Conservation (phyloP, 192 early-diverging fungal genomes). For the Rhizoclosmatium sp. region DNA sequence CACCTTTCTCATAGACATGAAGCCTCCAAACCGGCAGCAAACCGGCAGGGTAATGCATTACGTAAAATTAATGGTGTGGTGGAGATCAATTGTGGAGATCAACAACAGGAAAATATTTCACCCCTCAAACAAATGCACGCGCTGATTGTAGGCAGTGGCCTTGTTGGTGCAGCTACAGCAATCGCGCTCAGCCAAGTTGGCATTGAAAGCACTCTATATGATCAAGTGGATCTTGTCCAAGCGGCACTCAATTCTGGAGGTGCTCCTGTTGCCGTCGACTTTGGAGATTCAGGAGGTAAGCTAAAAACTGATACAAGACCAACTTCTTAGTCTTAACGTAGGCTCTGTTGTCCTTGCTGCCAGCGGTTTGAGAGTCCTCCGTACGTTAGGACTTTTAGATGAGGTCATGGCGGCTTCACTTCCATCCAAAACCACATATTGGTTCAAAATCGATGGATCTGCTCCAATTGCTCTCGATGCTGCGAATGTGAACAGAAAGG, state of each 20-base stretch:
- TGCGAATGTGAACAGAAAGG: background rate
- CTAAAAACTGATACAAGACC: background rate
- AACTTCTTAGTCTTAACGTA: background rate
- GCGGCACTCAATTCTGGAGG: conserved; percentile 7
- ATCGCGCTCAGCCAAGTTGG: conserved; percentile 16
- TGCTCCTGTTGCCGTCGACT: background rate
- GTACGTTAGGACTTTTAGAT: conserved; percentile 27
- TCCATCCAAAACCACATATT: background rate
- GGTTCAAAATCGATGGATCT: conserved; percentile 17
- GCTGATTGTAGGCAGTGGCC: conserved; percentile 17
- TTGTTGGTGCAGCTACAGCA: conserved; percentile 35
- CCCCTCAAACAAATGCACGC: conserved; percentile 13
- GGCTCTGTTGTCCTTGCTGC: conserved; percentile 21
- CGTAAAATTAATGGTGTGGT: too few relatives aligned
- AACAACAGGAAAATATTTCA: background rate
- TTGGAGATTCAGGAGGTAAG: conserved; percentile 36
- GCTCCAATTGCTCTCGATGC: background rate
- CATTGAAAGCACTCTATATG: conserved; percentile 13
- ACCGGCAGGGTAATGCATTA: too few relatives aligned
- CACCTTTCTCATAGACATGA: too few relatives aligned
- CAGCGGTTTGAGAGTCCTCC: conserved; percentile 11
- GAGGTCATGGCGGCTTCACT: background rate
- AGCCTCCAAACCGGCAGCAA: too few relatives aligned
- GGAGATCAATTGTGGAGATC: too few relatives aligned
- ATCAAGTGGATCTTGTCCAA: conserved; percentile 22